Evolutionary conservation across 2,329 filamentous ascomycete species (phyloP), one percentile per base, ranked within the genome.

Genomic region (Neonectria faginata): DNA sequence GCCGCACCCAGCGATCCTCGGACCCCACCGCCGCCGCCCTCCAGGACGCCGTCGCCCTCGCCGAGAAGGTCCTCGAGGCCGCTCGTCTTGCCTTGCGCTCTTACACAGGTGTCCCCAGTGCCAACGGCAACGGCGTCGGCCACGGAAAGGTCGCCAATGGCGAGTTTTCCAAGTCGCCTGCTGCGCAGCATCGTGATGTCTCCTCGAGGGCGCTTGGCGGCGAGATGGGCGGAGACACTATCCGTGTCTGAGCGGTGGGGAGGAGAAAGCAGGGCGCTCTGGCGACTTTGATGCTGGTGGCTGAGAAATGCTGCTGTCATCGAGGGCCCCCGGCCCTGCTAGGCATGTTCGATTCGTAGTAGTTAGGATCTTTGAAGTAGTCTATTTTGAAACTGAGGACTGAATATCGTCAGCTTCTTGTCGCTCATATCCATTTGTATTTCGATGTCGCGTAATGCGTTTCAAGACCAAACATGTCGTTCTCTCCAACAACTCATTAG

Each of bases 201-300:
- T 85, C 84, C 39, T 86, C 84, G 72, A 76, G 86, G 59, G 85
- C 88, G 70, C 71, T 89, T 77, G 82, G 83, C 70, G 87, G 86
- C 55, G 87, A 89, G 81, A 87, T 89, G 86, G 85, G 86, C 61
- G 86, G 87, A 18, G 87, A 89, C 83, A 89, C 87, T 47, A 61
- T 73, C 63, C 61, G 67, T 10, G 73, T 67, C 51, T 78, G 66
- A 68, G 56, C 45, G 41, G 47, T 48, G 61, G 54, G 20, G 53
- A 56, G 27, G 44, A 41, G 42, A 14, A 47, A 59, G 53, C 55
- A 47, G 54, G 55, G 44, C 50, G 54, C 41, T 52, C 44, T 50
- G 51, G 48, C 41, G 33, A 41, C 55, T 31, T 31, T 29, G 39
- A 63, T 47, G 53, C 58, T 48, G 18, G 54, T 48, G 57, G 41